Conservation (phyloP, 2,329 filamentous ascomycete species). For the Dothiorella sarmentorum region DNA sequence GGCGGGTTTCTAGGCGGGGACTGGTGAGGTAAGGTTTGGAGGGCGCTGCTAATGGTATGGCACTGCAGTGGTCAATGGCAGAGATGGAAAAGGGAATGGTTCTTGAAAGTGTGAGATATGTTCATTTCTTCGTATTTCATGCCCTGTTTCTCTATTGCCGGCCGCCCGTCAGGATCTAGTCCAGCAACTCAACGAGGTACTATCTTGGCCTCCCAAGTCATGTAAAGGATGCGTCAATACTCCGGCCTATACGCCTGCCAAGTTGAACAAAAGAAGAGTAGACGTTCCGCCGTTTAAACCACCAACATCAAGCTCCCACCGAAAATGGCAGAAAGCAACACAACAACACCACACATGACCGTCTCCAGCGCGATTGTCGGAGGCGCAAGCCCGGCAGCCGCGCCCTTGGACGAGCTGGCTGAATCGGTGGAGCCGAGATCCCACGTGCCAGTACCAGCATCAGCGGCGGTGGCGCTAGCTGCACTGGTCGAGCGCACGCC, state of each 20-base stretch:
- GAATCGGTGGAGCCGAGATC: conserved; percentile 5
- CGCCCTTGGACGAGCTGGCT: background rate
- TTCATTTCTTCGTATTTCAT: background rate
- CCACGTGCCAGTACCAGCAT: background rate
- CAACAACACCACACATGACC: conserved; percentile 5
- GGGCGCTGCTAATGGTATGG: too few species aligned
- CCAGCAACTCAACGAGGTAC: background rate
- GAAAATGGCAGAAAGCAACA: background rate
- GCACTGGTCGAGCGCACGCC: background rate
- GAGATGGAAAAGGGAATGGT: too few species aligned
- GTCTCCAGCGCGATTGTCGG: conserved; percentile 2
- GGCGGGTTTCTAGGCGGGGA: too few species aligned
- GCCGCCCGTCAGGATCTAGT: too few species aligned
- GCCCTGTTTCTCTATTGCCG: background rate
- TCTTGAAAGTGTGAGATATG: background rate
- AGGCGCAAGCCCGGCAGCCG: background rate
- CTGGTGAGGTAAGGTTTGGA: too few species aligned
- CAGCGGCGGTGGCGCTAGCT: background rate
- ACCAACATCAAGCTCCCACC: conserved; percentile 15
- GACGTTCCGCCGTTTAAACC: background rate
- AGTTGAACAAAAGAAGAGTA: background rate
- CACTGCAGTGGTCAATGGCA: too few species aligned
- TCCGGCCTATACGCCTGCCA: conserved; percentile 14
- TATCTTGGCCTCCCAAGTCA: too few species aligned
- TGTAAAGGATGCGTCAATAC: conserved; percentile 21